Evolutionary conservation across 129 eudicot species (phyloP).

Genomic region (Arctium lappa): DNA sequence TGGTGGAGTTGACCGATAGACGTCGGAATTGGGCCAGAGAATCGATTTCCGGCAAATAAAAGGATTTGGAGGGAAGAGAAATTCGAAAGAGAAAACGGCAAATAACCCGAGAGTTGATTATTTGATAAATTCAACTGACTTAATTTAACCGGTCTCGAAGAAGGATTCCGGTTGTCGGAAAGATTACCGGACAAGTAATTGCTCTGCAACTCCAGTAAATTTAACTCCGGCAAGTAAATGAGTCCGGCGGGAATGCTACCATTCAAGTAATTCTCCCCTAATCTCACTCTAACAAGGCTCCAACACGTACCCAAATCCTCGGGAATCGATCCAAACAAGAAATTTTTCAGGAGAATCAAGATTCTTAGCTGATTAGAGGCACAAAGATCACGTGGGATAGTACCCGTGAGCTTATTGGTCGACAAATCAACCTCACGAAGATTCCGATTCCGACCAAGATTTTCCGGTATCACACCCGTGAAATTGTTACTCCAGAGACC

Average conservation of each 20-base stretch:
- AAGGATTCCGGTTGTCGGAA: slow-evolving; percentile 42
- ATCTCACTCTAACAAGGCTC: slow-evolving; percentile 74
- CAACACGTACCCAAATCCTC: slow-evolving; percentile 65
- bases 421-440: slow-evolving; percentile 82
- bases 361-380: slow-evolving; percentile 58
- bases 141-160: slow-evolving; percentile 43
- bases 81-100: slow-evolving; percentile 68
- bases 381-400: slow-evolving; percentile 72
- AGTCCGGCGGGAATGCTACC: slow-evolving; percentile 86
- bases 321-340: slow-evolving; percentile 88
- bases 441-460: slow-evolving; percentile 64
- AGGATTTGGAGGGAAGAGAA: slow-evolving; percentile 75
- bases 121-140: slow-evolving; percentile 65
- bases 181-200: slow-evolving; percentile 69
- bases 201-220: slow-evolving; percentile 76
- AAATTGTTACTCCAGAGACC: slow-evolving; percentile 87
- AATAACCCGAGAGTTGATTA: slow-evolving; percentile 66
- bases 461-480: slow-evolving; percentile 78
- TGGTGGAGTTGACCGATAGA: slow-evolving; percentile 69
- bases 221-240: slow-evolving; percentile 73
- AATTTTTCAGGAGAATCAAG: slow-evolving; percentile 65
- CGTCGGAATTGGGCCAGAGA: slow-evolving; percentile 65
- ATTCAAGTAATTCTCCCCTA: slow-evolving; percentile 84
- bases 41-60: slow-evolving; percentile 57
- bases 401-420: slow-evolving; percentile 94